phyloP scores from a whole-genome alignment of 75 land plant genomes.

The Picea glauca region DNA sequence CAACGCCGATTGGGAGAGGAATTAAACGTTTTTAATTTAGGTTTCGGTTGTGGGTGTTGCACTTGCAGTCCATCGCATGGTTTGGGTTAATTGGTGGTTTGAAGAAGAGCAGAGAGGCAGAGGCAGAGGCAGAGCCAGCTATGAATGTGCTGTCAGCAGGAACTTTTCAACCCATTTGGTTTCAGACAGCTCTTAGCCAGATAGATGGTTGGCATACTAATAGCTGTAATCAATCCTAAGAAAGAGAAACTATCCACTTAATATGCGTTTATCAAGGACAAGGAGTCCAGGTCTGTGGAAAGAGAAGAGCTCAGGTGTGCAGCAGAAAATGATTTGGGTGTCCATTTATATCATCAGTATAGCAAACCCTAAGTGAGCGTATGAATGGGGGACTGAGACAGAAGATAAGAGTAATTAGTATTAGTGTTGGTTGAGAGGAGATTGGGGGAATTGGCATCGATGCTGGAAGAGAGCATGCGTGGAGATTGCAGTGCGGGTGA shows the following conservation, averaged over 20 bases:
- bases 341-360: background rate
- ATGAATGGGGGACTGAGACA: background rate
- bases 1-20: background rate
- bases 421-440: background rate
- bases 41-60: constrained; percentile 6
- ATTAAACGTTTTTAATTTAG: background rate
- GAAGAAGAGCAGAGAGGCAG: background rate
- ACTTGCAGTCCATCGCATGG: background rate
- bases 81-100: background rate
- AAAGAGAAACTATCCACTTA: background rate
- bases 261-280: background rate
- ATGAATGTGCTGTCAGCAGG: constrained; percentile 6
- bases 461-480: constrained; percentile 86
- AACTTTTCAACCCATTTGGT: constrained; percentile 3
- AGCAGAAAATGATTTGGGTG: background rate
- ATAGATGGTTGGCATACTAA: constrained; percentile 1
- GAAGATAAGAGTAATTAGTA: background rate
- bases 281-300: background rate
- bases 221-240: constrained; percentile 2
- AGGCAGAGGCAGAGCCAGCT: background rate
- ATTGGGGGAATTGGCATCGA: constrained; percentile 25
- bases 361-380: background rate
- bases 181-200: constrained; percentile 5
- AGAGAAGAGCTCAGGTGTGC: background rate
- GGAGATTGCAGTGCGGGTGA: constrained; percentile 68